Evolutionary conservation across 306 rosid species (phyloP), one percentile per base, ranked within the genome.

Genomic region (Cucumis melo): DNA sequence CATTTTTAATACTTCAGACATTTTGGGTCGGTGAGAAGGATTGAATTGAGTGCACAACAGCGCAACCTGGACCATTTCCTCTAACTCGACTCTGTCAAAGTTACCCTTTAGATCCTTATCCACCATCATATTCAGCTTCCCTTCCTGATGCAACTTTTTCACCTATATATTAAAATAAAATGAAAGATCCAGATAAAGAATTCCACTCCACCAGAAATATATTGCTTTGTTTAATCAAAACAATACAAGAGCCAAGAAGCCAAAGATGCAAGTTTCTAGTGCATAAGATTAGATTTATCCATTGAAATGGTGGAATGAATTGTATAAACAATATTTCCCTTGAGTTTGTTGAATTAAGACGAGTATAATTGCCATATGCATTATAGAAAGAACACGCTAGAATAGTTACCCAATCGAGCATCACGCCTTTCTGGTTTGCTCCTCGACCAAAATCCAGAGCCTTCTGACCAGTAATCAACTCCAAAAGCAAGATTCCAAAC

Each of bases 1-100:
- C 99, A 95, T 92, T 87, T 95, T 95, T 48, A 95, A 76, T 17
- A 87, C 98, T 75, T 95, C 99, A 0, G 97, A 95, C 99, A 92
- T 90, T 82, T 89, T 95, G 7, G 99, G 99, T 50, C 98, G 91
- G 84, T 89, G 85, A 36, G 85, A 81, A 50, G 99, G 99, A 82
- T 88, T 95, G 79, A 95, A 95, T 60, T 90, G 96, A 80, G 99
- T 95, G 21, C 98, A 89, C 50, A 95, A 76, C 64, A 95, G 89
- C 32, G 99, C 93, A 74, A 95, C 97, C 80, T 91, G 98, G 82
- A 92, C 97, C 91, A 95, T 95, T 83, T 95, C 99, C 77, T 89
- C 97, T 68, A 95, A 72, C 76, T 95, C 99, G 57, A 92, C 75
- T 81, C 84, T 57, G 85, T 92, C 97, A 24, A 82, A 89, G 42